Evolutionary conservation across 2,329 filamentous ascomycete genomes (phyloP), one percentile per base, ranked within the genome.

Genomic region (Aspergillus sp.): DNA sequence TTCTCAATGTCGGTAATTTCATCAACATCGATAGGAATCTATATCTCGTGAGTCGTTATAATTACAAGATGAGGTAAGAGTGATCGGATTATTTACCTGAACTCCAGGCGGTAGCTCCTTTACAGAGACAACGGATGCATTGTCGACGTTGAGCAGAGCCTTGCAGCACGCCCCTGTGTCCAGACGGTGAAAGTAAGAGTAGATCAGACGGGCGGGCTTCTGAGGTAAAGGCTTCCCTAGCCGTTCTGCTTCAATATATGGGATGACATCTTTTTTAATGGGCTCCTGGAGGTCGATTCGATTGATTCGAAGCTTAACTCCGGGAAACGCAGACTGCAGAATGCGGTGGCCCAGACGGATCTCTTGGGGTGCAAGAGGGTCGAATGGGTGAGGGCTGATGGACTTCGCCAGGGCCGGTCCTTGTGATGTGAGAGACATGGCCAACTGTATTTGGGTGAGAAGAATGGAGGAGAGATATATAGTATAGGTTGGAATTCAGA

Each of bases 241-340:
- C 56, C 85, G 81, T 68, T 89, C 86, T 55, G 85, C 87, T 55
- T 86, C 85, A 26, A 85, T 76, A 68, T 88, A 88, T 48, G 80
- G 79, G 15, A 85, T 65, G 63, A 81, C 78, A 66, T 83, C 77
- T 18, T 74, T 76, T 77, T 89, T 89, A 36, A 80, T 78, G 12
- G 87, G 86, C 64, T 89, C 86, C 51, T 86, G 80, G 5, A 89
- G 76, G 12, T 84, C 89, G 48, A 91, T 82, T 60, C 82, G 82
- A 73, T 90, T 90, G 79, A 85, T 86, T 30, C 76, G 73, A 24
- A 79, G 63, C n/a, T 64, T 44, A 2, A 75, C 68, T 3, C 70
- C 71, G 1, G 72, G 70, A 41, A 76, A 74, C 7, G 71, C 64
- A 12, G 67, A 63, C 58, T 75, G 69, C 11, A 76, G 61, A 47